Percentiles rank a stretch among this genome's conserved stretches.
phyloP scores from a whole-genome alignment of 495 filamentous ascomycete genomes.

The Podospora pseudocomata region DNA sequence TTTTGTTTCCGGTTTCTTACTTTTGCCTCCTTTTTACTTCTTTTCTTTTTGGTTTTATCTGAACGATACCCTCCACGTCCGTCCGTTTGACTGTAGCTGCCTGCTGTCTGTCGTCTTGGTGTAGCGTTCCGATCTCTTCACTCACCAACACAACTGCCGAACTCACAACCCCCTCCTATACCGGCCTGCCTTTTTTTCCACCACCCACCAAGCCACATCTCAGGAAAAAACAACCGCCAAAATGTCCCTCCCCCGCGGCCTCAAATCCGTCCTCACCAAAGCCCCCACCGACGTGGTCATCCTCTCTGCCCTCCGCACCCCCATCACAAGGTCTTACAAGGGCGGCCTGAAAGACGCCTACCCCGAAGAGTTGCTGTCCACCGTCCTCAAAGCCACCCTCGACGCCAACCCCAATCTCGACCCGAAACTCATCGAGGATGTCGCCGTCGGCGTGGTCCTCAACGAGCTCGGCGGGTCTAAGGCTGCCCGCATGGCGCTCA shows the following conservation, averaged over 20 bases:
- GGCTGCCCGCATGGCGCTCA: conserved; percentile 85
- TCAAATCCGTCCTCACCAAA: conserved; percentile 75
- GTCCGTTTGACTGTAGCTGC: neutral
- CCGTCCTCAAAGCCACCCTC: conserved; percentile 79
- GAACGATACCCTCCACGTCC: neutral
- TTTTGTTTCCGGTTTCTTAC: conserved; percentile 11
- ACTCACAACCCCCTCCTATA: neutral
- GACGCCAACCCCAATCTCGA: conserved; percentile 71
- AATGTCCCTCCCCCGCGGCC: conserved; percentile 49
- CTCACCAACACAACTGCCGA: neutral
- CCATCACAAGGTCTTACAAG: conserved; percentile 75
- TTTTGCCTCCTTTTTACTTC: conserved; percentile 5
- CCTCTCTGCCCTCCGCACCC: conserved; percentile 81
- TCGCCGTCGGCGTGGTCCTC: conserved; percentile 81
- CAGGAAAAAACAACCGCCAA: neutral
- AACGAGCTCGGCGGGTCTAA: conserved; percentile 89
- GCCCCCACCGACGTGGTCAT: conserved; percentile 80
- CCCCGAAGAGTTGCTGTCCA: conserved; percentile 80
- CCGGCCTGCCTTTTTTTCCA: neutral
- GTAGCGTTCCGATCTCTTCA: neutral
- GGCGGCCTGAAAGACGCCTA: conserved; percentile 84
- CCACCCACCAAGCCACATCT: neutral
- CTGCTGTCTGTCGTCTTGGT: conserved; percentile 2
- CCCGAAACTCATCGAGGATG: conserved; percentile 68
- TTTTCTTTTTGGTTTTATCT: neutral